These are phyloP conservation scores for Dryadomyces quercivorus DNA, from an alignment of 2,329 filamentous ascomycete genomes.

Conservation along the genomic window DNA sequence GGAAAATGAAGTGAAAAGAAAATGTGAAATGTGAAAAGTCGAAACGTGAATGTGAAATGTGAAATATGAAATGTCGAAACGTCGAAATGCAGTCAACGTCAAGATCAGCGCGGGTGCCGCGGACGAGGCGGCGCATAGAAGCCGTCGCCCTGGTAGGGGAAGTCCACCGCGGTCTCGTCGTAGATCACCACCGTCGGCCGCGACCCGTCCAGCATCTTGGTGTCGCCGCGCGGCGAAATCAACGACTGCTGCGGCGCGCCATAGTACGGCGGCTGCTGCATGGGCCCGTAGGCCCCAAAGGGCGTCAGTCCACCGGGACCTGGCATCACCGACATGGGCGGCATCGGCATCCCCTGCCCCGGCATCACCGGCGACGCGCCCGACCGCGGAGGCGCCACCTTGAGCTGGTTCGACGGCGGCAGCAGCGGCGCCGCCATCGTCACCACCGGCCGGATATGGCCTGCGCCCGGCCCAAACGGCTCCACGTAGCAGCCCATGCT, in stretches of 20 bases:
- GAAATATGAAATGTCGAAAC: not conserved
- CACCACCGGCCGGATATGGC: slow-evolving; percentile 7
- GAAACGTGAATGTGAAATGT: not conserved
- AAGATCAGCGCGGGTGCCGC: not conserved
- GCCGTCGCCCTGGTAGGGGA: not conserved
- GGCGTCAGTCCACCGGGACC: not conserved
- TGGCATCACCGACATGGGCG: not conserved
- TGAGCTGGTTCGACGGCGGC: not conserved
- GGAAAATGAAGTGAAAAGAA: not conserved
- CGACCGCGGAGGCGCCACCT: not conserved
- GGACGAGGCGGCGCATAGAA: not conserved
- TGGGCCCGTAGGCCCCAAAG: not conserved
- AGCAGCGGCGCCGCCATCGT: not conserved
- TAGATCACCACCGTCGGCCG: not conserved
- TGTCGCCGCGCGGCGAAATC: not conserved
- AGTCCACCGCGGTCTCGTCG: not conserved
- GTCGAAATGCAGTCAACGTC: too few species aligned
- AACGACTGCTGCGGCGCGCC: not conserved
- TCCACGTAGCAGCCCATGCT: slow-evolving; percentile 17
- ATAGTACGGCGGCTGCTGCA: not conserved
- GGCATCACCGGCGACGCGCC: not conserved
- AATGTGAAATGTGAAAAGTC: not conserved
- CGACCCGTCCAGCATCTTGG: not conserved
- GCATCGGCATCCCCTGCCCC: not conserved
- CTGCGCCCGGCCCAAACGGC: slow-evolving; percentile 15